Evolutionary conservation across 495 filamentous ascomycete species (phyloP).

Genomic region (Parachaetomium inaequale): DNA sequence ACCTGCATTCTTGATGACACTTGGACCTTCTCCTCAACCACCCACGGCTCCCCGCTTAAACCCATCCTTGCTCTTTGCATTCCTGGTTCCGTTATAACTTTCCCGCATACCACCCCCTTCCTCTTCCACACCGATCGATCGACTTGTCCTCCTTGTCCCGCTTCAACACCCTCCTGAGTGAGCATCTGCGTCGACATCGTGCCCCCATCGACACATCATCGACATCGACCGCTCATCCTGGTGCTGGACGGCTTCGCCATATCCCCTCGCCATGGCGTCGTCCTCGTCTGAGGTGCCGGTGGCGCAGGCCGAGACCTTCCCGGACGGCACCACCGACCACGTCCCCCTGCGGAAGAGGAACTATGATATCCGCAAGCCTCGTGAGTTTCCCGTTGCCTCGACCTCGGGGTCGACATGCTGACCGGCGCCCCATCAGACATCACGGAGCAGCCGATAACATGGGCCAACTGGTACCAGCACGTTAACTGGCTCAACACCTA

Average conservation of each 20-base stretch:
- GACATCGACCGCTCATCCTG: slow-evolving; percentile 1
- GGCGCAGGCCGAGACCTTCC: slow-evolving; percentile 39
- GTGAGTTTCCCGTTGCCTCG: slow-evolving; percentile 14
- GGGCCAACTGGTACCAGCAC: slow-evolving; percentile 84
- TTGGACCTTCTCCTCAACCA: slow-evolving; percentile 12
- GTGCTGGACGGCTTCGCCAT: slow-evolving; percentile 14
- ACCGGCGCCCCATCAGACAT: slow-evolving; percentile 37
- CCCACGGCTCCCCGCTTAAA: slow-evolving; percentile 21
- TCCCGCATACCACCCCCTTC: slow-evolving; percentile 1
- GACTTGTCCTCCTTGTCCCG: neutral
- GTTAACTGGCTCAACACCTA: slow-evolving; percentile 92
- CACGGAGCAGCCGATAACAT: slow-evolving; percentile 65
- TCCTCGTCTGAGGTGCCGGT: slow-evolving; percentile 36
- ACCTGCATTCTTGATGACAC: neutral
- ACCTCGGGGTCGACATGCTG: neutral
- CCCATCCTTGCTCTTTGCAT: slow-evolving; percentile 18
- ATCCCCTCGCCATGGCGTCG: slow-evolving; percentile 42
- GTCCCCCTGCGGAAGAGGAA: slow-evolving; percentile 43
- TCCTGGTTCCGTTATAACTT: slow-evolving; percentile 16
- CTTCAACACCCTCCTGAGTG: slow-evolving; percentile 9
- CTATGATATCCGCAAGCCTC: slow-evolving; percentile 48
- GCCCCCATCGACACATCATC: slow-evolving; percentile 3
- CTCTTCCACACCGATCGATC: slow-evolving; percentile 9
- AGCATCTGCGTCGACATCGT: slow-evolving; percentile 12
- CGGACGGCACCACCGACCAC: slow-evolving; percentile 49